These are phyloP conservation scores for Ophidiomyces ophidiicola DNA, from an alignment of 2,329 filamentous ascomycete genomes.

Conservation along the genomic window DNA sequence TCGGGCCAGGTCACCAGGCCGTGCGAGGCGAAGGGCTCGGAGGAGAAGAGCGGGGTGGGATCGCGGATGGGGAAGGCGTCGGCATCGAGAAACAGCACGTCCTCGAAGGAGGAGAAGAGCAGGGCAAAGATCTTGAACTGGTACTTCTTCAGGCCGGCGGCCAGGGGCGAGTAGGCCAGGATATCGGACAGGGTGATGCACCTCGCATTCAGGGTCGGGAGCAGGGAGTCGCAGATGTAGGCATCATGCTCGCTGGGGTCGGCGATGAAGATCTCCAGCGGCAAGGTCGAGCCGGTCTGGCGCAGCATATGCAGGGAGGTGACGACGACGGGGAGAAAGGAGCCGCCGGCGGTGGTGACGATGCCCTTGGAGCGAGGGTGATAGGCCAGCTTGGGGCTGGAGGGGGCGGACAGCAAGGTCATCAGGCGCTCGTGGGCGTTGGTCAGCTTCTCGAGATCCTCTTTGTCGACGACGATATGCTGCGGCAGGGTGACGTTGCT, in stretches of 20 bases:
- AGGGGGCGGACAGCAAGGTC: conserved; percentile 7
- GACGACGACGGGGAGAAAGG: conserved; percentile 25
- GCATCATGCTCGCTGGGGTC: conserved; percentile 22
- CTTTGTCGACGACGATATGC: conserved; percentile 13
- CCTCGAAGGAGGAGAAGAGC: conserved; percentile 47
- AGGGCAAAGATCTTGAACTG: conserved; percentile 48
- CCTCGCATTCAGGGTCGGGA: conserved; percentile 24
- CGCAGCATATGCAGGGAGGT: conserved; percentile 28
- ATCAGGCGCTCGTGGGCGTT: conserved; percentile 15
- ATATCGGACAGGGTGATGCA: conserved; percentile 20
- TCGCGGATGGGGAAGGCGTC: conserved; percentile 43
- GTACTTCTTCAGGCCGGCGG: conserved; percentile 48
- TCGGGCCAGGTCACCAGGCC: conserved; percentile 49
- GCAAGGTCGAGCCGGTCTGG: conserved; percentile 24
- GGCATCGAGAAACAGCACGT: conserved; percentile 48
- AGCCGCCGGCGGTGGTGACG: conserved; percentile 15
- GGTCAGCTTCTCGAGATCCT: conserved; percentile 13
- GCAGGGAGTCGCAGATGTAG: conserved; percentile 22
- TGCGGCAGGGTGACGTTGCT: conserved; percentile 13
- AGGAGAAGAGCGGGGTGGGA: conserved; percentile 38
- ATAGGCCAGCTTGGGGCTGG: conserved; percentile 13
- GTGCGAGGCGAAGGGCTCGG: conserved; percentile 40
- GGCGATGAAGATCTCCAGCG: conserved; percentile 29
- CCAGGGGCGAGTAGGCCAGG: conserved; percentile 27
- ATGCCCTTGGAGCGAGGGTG: conserved; percentile 13